Evolutionary conservation across 2,329 filamentous ascomycete species (phyloP).

Genomic region (Stylonectria norvegica): DNA sequence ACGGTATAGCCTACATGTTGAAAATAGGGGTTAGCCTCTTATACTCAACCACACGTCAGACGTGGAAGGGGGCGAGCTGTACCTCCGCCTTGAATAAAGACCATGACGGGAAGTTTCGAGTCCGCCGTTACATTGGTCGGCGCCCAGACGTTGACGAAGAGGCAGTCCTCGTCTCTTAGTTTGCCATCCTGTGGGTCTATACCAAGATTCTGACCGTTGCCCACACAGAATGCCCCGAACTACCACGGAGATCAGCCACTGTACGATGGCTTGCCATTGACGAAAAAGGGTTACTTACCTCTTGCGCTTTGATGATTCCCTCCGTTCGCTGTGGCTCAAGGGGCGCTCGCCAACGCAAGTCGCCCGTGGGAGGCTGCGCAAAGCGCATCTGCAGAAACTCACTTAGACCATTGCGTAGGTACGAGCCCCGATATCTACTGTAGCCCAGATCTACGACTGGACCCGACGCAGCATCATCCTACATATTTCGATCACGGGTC

Average conservation of each 20-base stretch:
- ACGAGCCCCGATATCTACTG: constrained; percentile 41
- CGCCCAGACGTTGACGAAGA: constrained; percentile 48
- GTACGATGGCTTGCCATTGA: not conserved
- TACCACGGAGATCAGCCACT: constrained; percentile 16
- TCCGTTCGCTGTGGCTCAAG: constrained; percentile 35
- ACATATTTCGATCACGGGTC: too few relatives aligned
- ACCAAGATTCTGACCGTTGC: constrained; percentile 25
- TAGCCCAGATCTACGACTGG: constrained; percentile 41
- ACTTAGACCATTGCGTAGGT: constrained; percentile 37
- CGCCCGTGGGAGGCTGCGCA: constrained; percentile 15
- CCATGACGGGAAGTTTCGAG: constrained; percentile 36
- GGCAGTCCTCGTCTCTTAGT: constrained; percentile 44
- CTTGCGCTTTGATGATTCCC: constrained; percentile 34
- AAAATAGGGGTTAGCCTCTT: constrained; percentile 3
- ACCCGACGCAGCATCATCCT: not conserved
- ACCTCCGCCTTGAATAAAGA: constrained; percentile 45
- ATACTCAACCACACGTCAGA: too few relatives aligned
- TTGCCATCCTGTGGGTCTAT: too few relatives aligned
- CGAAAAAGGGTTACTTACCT: constrained; percentile 24
- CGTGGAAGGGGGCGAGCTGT: not conserved
- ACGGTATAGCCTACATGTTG: constrained; percentile 38
- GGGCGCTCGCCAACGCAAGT: constrained; percentile 20
- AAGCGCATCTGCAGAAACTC: constrained; percentile 41
- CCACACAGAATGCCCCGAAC: constrained; percentile 47
- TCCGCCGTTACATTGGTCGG: constrained; percentile 31